Base-by-base conservation (phyloP, 108 stramenopile species). In the Asterionellopsis glacialis region DNA sequence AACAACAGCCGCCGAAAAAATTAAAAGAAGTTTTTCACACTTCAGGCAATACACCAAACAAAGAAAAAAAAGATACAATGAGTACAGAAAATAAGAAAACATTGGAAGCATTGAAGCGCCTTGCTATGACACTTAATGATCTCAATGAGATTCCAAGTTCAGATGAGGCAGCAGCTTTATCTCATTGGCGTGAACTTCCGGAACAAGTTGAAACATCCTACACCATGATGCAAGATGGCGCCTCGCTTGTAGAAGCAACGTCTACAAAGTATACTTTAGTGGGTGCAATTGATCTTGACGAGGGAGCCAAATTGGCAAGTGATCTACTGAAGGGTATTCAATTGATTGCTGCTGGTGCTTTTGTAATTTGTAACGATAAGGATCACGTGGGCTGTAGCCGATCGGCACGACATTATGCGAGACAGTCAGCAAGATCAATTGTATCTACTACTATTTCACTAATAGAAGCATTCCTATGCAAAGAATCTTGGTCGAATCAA, bases 201-300 rank as follows among this genome's bases (percentile, higher is more conserved):
- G 55, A 69, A 3, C 64, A 71, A 25, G 63, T 91, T 19, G 23
- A 58, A 22, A 67, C 67, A 27, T 81, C 83, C 15, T 88, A 83
- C 67, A 59, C 74, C 9, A 33, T 82, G 19, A 59, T 93, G 11
- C 19, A 61, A 33, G 61, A 80, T 38, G 91, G 80, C 22, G 76
- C 85, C 2, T 19, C 64, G 24, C 45, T 85, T 47, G 69, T 93
- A 11, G 69, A 83, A 22, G 77, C 74, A 24, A 85, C 83, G 25
- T 72, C 83, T n/a, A 93, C 91, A 24, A 93, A 89, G 55, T 93
- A 86, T 63, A 79, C 91, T 10, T 64, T 93, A 13, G 69, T 93
- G 16, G 76, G 79, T 11, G 84, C 84, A 49, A 65, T 84, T 47
- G 69, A 69, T 26, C 57, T 53, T 27, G 28, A 63, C 24, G 83